Evolutionary conservation across 305 asterid genomes (phyloP).

Genomic region (Fraxinus latifolia): DNA sequence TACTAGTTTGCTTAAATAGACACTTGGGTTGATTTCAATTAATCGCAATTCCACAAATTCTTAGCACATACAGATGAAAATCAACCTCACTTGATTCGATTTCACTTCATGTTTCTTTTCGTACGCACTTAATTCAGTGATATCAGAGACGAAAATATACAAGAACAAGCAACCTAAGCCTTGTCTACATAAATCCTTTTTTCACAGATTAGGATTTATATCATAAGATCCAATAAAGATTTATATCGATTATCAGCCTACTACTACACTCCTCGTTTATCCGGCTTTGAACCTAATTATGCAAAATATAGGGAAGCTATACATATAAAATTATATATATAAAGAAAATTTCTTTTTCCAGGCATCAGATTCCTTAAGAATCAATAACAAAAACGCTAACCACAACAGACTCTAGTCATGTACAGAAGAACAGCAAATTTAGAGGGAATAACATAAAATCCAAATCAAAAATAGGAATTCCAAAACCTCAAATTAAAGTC

Average conservation of each 20-base stretch:
- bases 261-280: background rate
- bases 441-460: background rate
- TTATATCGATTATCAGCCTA: background rate
- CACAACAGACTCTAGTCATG: conserved; percentile 20
- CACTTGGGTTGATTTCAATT: background rate
- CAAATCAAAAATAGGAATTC: background rate
- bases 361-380: conserved; percentile 29
- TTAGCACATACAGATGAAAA: background rate
- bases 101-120: background rate
- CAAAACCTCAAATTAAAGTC: conserved; percentile 4
- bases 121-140: background rate
- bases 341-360: background rate
- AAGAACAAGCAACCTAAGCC: background rate
- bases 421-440: conserved; percentile 10
- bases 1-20: background rate
- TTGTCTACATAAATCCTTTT: background rate
- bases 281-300: background rate
- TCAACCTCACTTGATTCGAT: background rate
- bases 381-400: conserved; percentile 15
- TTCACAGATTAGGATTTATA: background rate
- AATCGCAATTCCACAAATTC: background rate
- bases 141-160: background rate
- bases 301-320: background rate
- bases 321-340: background rate
- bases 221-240: background rate